Base-by-base conservation (phyloP, 73 alveolate species). In the Loxodes magnus region DNA sequence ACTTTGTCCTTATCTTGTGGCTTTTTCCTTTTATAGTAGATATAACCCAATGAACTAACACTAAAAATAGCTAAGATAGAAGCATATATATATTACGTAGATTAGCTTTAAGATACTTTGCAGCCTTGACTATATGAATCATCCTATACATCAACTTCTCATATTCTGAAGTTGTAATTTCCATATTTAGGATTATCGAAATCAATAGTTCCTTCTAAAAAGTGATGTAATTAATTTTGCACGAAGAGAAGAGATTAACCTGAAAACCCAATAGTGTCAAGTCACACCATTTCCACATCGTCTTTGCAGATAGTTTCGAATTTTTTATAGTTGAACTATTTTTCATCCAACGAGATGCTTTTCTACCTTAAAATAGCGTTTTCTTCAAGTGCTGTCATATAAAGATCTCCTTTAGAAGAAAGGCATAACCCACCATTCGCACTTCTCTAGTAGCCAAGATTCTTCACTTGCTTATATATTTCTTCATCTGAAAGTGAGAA, bases 341-440 rank as follows among this genome's bases (percentile, higher is more conserved):
- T 37, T 31, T 58, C 57, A 64, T 64, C 74, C 28, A 51, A 35
- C 19, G 55, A 71, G 29, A 66, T 43, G 31, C 53, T 60, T 2
- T 25, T 1, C 24, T 37, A 15, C 4, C 35, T 36, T 52, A 64
- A 53, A 27, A 71, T 48, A 4, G 62, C 64, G 3, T 70, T 70
- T 15, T 55, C 51, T 59, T 74, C 88, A 44, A 74, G 53, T 43
- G 78, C 88, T 4, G 83, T 74, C 50, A 74, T 46, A 65, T 66
- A 74, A 23, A 74, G 35, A 44, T 56, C 37, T 2, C 65, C 60
- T 38, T 74, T 68, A 12, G 53, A 39, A 46, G 76, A 51, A 2
- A 70, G 64, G 42, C 55, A 27, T 35, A 74, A 15, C 6, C 88
- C 88, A 74, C 66, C 88, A 66, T 71, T 56, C 6, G 83, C 83